phyloP scores from a whole-genome alignment of 441 rosid species.

The Hura crepitans region DNA sequence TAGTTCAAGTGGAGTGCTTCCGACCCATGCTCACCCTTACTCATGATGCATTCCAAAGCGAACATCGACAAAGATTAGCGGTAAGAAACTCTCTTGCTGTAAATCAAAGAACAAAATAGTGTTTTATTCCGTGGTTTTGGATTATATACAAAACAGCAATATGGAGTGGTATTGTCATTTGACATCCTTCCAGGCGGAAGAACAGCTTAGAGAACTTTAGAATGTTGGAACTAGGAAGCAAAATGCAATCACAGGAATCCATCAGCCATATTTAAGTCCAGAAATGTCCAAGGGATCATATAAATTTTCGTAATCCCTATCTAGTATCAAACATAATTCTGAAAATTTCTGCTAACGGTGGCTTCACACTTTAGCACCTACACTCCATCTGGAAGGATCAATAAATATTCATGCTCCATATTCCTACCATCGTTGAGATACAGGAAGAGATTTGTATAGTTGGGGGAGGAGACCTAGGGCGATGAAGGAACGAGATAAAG shows the following conservation, averaged over 20 bases:
- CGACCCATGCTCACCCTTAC: no score
- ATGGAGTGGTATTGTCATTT: background rate
- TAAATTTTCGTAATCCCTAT: background rate
- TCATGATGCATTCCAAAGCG: no score
- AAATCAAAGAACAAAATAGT: background rate
- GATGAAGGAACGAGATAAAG: slow-evolving; percentile 1
- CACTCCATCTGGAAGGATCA: background rate
- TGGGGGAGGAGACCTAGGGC: background rate
- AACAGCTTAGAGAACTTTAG: background rate
- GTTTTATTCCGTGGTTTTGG: background rate
- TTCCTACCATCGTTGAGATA: background rate
- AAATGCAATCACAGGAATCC: background rate
- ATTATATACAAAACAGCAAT: background rate
- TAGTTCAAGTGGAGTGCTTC: no score
- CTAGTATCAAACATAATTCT: no score
- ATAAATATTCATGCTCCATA: background rate
- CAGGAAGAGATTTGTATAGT: background rate
- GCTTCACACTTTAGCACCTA: background rate
- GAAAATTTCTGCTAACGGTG: background rate
- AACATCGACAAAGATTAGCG: background rate
- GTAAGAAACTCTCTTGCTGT: background rate
- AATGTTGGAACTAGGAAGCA: background rate
- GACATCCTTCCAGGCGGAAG: background rate
- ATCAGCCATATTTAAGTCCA: background rate
- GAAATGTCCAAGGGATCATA: background rate